Evolutionary conservation across 805 yeast genomes (phyloP), one percentile per base, ranked within the genome.

Genomic region (Allodekkera sacchari): DNA sequence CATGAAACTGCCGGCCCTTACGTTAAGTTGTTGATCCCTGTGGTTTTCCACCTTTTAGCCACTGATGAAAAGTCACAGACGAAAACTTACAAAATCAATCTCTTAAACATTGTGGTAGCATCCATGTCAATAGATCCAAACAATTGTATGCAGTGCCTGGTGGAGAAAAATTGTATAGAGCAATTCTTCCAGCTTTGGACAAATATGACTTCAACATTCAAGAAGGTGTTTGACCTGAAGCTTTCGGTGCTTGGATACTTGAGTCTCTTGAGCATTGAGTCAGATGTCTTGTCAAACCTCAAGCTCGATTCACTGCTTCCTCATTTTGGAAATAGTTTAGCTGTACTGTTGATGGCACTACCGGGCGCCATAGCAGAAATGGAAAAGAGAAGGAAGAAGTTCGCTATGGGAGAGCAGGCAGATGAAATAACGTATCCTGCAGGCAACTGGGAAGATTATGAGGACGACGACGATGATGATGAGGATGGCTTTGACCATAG

Each of bases 151-250:
- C 52, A 57, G 12, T 49, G 65, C 6, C 57, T 88, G 38, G 63
- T 64, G 36, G 62, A 66, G 30, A 48, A 53, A 11, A 56, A 64
- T 12, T 61, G 64, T 28, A 50, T 75, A 5, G 64, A 66, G 22
- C 44, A 57, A 10, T 72, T 83, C 44, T 71, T 88, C 45, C 63
- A 63, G 17, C 52, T 64, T 32, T 85, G 96, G 96, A 71, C 81
- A 47, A 61, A 66, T 14, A 44, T 65, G 7, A 58, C 75, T 24
- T 69, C 76, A 4, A 57, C 61, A 18, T 66, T 80, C 43, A 66
- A 67, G 15, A 63, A 94, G 37, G 94, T 84, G 3, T 83, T 70
- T 47, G 97, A 89, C 55, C 64, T 84, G 52, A 88, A 87, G 55
- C 56, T 89, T 26, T 74, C 83, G 1, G 61, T 74, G 3, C 55